Evolutionary conservation across 1,284 basidiomycete genomes (phyloP).

Genomic region (Puccinia hordei): DNA sequence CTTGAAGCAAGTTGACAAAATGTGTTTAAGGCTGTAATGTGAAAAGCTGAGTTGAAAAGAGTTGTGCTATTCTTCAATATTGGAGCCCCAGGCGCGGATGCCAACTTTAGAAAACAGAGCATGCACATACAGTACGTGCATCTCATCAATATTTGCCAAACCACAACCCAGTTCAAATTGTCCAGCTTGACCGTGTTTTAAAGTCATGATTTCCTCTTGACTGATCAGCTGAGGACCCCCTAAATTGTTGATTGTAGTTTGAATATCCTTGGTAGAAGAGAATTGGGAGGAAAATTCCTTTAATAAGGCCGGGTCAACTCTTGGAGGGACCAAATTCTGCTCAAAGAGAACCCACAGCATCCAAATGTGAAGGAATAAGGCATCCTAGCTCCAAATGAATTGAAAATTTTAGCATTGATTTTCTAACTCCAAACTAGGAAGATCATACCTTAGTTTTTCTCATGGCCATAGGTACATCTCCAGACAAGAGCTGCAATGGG

Average conservation of each 20-base stretch:
- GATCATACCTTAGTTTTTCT: neutral
- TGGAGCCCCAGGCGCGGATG: neutral
- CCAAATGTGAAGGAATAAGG: too few relatives aligned
- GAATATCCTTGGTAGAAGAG: neutral
- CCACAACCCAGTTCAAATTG: neutral
- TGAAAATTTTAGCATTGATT: neutral
- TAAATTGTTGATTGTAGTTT: neutral
- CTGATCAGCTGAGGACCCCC: neutral
- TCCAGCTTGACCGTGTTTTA: neutral
- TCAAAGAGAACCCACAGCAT: too few relatives aligned
- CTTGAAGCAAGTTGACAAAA: constrained; percentile 10
- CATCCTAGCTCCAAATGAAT: neutral
- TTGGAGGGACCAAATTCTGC: too few relatives aligned
- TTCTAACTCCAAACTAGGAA: too few relatives aligned
- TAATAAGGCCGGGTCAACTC: neutral
- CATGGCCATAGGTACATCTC: neutral
- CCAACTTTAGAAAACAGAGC: neutral
- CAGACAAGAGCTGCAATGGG: neutral
- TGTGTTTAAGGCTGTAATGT: neutral
- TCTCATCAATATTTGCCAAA: neutral
- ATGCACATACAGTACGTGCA: too few relatives aligned
- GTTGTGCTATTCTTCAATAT: neutral
- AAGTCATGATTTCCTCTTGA: neutral
- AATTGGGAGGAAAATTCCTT: constrained; percentile 6
- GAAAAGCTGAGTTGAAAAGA: neutral